Evolutionary conservation across 495 filamentous ascomycete species (phyloP), one percentile per base, ranked within the genome.

Genomic region (Apiosordaria backusii): DNA sequence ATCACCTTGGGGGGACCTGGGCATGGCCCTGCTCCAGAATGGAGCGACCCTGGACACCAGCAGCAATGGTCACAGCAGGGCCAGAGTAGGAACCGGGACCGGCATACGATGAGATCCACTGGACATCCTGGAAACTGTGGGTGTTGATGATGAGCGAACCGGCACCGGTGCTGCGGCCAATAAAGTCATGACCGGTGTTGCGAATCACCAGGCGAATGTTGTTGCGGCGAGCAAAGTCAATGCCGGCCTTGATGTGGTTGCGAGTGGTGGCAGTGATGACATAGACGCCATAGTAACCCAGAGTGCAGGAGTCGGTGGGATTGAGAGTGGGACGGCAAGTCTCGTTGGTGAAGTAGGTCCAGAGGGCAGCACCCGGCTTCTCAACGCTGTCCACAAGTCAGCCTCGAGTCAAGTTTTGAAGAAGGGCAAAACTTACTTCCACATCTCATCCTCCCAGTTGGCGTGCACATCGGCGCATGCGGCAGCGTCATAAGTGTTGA

Each of bases 71-170:
- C 60, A 87, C 75, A 1, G 84, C 80, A 10, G 55, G 15, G 16
- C 72, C 72, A 1, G 18, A 64, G 68, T 75, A 76, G 1, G 59
- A 59, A 26, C 70, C 65, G 5, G 76, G 79, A 35, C 81, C 72
- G 0, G 62, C 57, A 66, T 82, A 85, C 4, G 75, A 75, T 22
- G 80, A 67, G 50, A 75, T 67, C 61, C 76, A 80, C 7, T 77
- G 60, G 23, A 85, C 65, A 7, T 78, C 70, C 67, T 88, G 83
- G 66, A 90, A 79, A 61, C 80, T 74, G 68, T 89, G 86, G 18
- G 86, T 90, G 82, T 87, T 88, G 64, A 90, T 77, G 57, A 82
- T 75, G 22, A 90, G 71, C 0, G 85, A 75, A 27, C 85, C 84
- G 45, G 78, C 81, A 64, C 86, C 86, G 13, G 78, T 80, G 6